These are phyloP conservation scores for Lipomyces chichibuensis DNA, from an alignment of 805 yeast species.

Conservation along the genomic window DNA sequence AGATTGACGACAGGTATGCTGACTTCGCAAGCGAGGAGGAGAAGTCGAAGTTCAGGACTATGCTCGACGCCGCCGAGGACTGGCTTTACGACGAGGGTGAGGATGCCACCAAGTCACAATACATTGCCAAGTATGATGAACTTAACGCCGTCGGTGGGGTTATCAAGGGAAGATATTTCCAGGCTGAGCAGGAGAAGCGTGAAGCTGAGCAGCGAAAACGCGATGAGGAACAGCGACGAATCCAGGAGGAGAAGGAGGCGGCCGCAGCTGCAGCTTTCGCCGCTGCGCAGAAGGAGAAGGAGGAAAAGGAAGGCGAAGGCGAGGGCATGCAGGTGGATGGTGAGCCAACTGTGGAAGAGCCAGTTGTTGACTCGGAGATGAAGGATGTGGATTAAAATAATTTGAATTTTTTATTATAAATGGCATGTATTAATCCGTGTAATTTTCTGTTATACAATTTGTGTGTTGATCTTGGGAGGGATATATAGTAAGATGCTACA, in stretches of 20 bases:
- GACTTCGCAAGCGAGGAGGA: constrained; percentile 89
- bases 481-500: not conserved
- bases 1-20: constrained; percentile 88
- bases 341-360: constrained; percentile 12
- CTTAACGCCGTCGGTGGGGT: constrained; percentile 92
- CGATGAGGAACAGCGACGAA: constrained; percentile 79
- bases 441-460: not conserved
- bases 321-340: constrained; percentile 15
- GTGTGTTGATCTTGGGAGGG: not conserved
- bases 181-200: constrained; percentile 90
- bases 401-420: not conserved
- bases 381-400: constrained; percentile 24
- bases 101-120: constrained; percentile 93
- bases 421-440: not conserved
- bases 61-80: constrained; percentile 87
- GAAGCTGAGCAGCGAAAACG: constrained; percentile 86
- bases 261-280: constrained; percentile 46
- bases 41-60: constrained; percentile 72
- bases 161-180: constrained; percentile 91
- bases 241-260: constrained; percentile 76
- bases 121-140: constrained; percentile 97
- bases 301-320: constrained; percentile 7
- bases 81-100: constrained; percentile 98
- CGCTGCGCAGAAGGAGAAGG: constrained; percentile 35
- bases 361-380: constrained; percentile 26